Percentiles rank a stretch among this genome's conserved stretches.
These are phyloP conservation scores for Croton setiger DNA, from an alignment of 441 rosid species.

Conservation along the genomic window DNA sequence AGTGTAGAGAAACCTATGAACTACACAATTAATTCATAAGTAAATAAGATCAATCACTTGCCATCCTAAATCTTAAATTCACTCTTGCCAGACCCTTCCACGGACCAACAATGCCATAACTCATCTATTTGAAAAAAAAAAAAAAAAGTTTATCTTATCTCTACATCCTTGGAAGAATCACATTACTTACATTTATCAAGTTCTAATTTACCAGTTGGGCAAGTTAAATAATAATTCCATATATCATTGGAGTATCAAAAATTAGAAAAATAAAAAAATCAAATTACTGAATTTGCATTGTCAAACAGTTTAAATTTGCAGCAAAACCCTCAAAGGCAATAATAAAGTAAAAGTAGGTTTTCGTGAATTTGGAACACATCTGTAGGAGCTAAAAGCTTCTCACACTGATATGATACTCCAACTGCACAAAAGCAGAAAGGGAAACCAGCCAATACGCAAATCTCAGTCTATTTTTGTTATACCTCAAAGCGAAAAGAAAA, in stretches of 20 bases:
- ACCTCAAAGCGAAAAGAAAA: slow-evolving; percentile 86
- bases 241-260: not conserved
- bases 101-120: not conserved
- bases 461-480: slow-evolving; percentile 20
- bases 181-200: slow-evolving; percentile 3
- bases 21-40: not conserved
- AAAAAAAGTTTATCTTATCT: not conserved
- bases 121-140: not conserved
- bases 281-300: not conserved
- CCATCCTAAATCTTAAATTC: not conserved
- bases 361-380: not conserved
- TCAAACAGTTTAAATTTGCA: not conserved
- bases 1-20: not conserved
- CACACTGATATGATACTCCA: not conserved
- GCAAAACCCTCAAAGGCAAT: not conserved
- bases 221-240: not conserved
- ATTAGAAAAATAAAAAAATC: not conserved
- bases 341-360: not conserved
- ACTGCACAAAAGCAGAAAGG: not conserved
- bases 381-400: not conserved
- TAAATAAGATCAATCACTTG: not conserved
- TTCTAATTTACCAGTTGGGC: not conserved
- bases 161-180: not conserved
- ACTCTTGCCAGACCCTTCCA: not conserved
- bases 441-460: not conserved